Conservation (phyloP, 2,329 filamentous ascomycete genomes). For the Fusarium gaditjirri region DNA sequence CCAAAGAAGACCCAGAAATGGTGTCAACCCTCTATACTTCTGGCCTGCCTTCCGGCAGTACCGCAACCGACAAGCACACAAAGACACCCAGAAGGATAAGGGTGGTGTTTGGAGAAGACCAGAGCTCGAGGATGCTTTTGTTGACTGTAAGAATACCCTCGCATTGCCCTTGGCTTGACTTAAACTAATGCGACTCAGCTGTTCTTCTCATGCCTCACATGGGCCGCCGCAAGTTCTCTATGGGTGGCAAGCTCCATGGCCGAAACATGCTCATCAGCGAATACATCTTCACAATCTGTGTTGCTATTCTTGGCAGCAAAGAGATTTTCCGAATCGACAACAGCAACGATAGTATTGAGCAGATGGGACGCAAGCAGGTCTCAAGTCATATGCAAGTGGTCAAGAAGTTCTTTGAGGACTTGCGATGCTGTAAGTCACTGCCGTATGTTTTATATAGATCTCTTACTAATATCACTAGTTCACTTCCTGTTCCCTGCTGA, state of each 20-base stretch:
- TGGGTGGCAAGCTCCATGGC: conserved; percentile 71
- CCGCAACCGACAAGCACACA: conserved; percentile 71
- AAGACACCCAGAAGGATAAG: conserved; percentile 68
- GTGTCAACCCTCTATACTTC: conserved; percentile 69
- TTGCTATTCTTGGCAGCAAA: conserved; percentile 54
- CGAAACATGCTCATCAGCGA: conserved; percentile 77
- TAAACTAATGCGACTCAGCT: conserved; percentile 56
- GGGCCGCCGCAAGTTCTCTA: conserved; percentile 73
- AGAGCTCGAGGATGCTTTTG: conserved; percentile 72
- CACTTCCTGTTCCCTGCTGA: conserved; percentile 70
- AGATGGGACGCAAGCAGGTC: conserved; percentile 71
- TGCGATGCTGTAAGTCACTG: conserved; percentile 68
- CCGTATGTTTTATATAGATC: neutral
- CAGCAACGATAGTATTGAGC: conserved; percentile 56
- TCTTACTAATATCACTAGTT: conserved; percentile 52
- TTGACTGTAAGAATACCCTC: conserved; percentile 65
- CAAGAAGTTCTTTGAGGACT: conserved; percentile 72
- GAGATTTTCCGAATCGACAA: conserved; percentile 57
- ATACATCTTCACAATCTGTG: conserved; percentile 65
- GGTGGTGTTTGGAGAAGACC: conserved; percentile 64
- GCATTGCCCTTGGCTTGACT: neutral
- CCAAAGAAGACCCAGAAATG: conserved; percentile 50
- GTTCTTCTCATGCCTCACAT: conserved; percentile 73
- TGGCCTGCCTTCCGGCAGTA: conserved; percentile 73
- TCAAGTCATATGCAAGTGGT: conserved; percentile 78